Base-by-base conservation (phyloP, 805 yeast species). In the Starmerella davenportii region DNA sequence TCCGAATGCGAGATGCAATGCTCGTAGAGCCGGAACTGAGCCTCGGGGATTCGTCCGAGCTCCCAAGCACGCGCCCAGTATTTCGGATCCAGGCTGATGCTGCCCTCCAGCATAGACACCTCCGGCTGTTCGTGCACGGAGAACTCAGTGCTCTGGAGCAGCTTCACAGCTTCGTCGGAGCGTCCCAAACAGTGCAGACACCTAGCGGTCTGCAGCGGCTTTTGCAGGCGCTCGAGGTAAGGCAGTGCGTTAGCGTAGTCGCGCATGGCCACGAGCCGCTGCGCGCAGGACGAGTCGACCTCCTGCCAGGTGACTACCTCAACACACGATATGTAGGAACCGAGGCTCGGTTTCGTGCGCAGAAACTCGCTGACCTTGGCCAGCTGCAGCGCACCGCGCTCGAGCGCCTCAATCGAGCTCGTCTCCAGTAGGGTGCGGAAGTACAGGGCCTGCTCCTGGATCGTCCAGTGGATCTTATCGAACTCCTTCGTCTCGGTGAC, bases 301-400 rank as follows among this genome's bases (percentile, higher is more conserved):
- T 70, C 55, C 94, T 95, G 82, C 49, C 76, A 76, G 1, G 96
- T 85, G 52, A 79, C 59, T 32, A 80, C 68, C 8, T 90, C 79
- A 16, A 87, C 57, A 47, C 70, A 75, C 55, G 81, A 82, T 32
- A 84, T 66, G 49, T 70, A 82, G 37, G 77, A 71, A 4, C 21
- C 17, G 2, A 87, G 93, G 20, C 82, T 63, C 55, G 85, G 95
- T 9, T 9, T 20, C 5, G 31, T 5, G 32, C 38, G 40, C 14
- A 40, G 16, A 14, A 38, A 35, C 52, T 84, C 94, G 21, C 85
- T 90, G 32, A 90, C 62, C 3, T 93, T 76, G 39, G 85, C 87
- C 76, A 90, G 75, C 58, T 90, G 98, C 37, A 90, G 63, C 4
- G 85, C 74, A 37, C 96, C 96, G 55, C 98, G 69, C 59, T 90